Base-by-base conservation (phyloP, 345 rosid species). In the Eutrema heterophyllum region DNA sequence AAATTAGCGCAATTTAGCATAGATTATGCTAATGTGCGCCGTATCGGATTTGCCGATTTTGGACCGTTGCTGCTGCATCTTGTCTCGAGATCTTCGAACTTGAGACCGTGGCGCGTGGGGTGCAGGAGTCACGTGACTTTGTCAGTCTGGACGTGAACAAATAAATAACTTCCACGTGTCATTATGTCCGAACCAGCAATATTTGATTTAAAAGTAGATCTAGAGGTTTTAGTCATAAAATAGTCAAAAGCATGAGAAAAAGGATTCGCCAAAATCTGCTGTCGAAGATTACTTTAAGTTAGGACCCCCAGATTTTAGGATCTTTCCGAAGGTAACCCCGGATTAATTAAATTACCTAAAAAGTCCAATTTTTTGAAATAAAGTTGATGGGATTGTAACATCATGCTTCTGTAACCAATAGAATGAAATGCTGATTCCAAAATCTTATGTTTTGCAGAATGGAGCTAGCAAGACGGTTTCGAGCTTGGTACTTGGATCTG, bases 401-500 rank as follows among this genome's bases (percentile, higher is more conserved):
- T 55, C 24, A 15, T 65, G 33, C 35, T 24, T 41, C 51, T 61
- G 7, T 64, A 32, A 54, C 32, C 11, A 3, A 14, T 14, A 4
- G n/a, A 53, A 29, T 14, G 59, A 29, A 53, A 53, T 46, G 59
- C 73, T 67, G 30, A 68, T 51, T 21, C 5, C 1, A 26, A 67
- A 69, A 14, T 51, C 0, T 35, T 39, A 0, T 18, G 49, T 30
- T 43, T 62, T 55, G 64, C 76, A 78, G 81, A 78, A 67, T 67
- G 81, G 77, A 66, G 77, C 73, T 32, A 67, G 45, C 77, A 78
- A 57, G 81, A 78, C 24, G 11, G 73, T 72, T 9, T 78, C 77
- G 8, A 78, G 81, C 64, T 78, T 78, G 24, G 69, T 72, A 15
- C 16, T 78, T 66, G 81, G 81, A 78, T 78, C 81, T 36, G 77